Evolutionary conservation across 345 rosid species (phyloP), one percentile per base, ranked within the genome.

Genomic region (Eucalyptus urophylla): DNA sequence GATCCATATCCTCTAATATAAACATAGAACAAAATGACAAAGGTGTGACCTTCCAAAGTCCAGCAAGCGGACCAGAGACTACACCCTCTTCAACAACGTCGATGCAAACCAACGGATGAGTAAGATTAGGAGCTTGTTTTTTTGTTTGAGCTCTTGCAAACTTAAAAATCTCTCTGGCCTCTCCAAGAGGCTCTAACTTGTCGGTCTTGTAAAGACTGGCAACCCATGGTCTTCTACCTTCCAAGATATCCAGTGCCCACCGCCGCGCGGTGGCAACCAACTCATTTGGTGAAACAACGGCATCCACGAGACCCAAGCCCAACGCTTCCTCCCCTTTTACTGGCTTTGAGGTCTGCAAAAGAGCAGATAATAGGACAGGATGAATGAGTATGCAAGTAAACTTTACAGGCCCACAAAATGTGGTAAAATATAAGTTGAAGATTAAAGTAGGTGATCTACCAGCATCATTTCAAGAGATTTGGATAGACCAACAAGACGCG

Each of bases 391-490:
- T 45, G 27, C 17, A 51, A 31, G 8, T n/a, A 27, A 44, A 89
- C 88, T 45, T 17, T 37, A 69, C 5, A 88, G 86, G 24, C 43
- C 6, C 12, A 5, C 49, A 53, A 8, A 37, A 81, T 49, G 24
- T 53, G 56, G 24, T 53, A 53, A 53, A 53, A 91, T 37, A 81
- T 47, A 33, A 19, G 45, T 37, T 19, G 81, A 72, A 88, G 89
- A 85, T 86, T 90, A 81, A 80, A 62, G 88, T 90, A 31, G 27
- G 87, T 16, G 85, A 91, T 92, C 87, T 93, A 97, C 99, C 99
- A 98, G 92, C 94, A 98, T 98, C 99, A 98, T 98, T 92, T 97
- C 99, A 88, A 98, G 99, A 93, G 96, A 94, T 90, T 96, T 98
- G 44, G 97, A 72, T 83, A 97, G 95, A 89, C 99, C 99, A 91